Base-by-base conservation (phyloP, 164 flowering plant genomes). In the Platanus orientalis region DNA sequence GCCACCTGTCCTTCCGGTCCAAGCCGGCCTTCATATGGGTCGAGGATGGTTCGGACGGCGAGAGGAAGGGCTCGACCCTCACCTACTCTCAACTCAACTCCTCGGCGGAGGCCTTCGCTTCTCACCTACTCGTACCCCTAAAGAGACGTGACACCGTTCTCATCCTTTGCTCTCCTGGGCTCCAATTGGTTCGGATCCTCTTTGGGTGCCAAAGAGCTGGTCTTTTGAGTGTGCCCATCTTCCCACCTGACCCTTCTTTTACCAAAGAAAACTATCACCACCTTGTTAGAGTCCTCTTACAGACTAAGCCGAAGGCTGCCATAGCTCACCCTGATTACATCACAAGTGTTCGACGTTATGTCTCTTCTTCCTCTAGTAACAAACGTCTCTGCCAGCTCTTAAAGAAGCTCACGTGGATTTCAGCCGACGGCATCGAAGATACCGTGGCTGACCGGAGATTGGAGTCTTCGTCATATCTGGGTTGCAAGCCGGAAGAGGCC, bases 161-260 rank as follows among this genome's bases (percentile, higher is more conserved):
- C 45, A 60, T 88, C 50, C 67, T 88, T 12, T 83, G 84, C 73
- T 65, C 85, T 6, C 88, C 91, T 1, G 95, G 95, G 26, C 85
- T 88, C 4, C 79, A 84, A 30, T 79, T 88, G 5, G 83, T 88
- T 23, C 76, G 83, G 70, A 32, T 78, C 64, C 73, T 88, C 26
- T 85, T 85, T 26, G 87, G 77, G 20, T 85, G 95, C 61, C 95
- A 85, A 65, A 74, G 90, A 71, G 88, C 90, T n/a, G 88, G 87
- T 19, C 80, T 85, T 45, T 5, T 80, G 63, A 74, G 77, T 21
- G 71, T 88, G 0, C 95, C 88, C 6, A 68, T 83, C 5, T 58
- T 60, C 54, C 89, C 87, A 17, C 84, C 84, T 7, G 67, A 79
- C 52, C 76, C 75, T 16, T 73, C 78, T 61, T 68, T 69, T 25